Percentiles rank a stretch among this genome's conserved stretches.
These are phyloP conservation scores for Gracilaria gracilis DNA, from an alignment of 23 red algal genomes.

Conservation along the genomic window DNA sequence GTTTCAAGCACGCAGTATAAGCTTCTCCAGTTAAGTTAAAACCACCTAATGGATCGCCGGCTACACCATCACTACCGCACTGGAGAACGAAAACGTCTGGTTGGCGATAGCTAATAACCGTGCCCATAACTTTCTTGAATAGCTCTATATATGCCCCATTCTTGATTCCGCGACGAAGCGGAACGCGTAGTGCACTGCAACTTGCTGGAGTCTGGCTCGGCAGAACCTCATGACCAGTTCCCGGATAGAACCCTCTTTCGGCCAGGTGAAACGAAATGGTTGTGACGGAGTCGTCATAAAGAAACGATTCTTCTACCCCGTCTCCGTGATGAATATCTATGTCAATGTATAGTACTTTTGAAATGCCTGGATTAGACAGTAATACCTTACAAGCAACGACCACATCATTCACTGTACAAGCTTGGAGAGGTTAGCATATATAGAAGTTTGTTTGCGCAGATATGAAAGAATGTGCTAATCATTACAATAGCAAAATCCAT, in stretches of 20 bases:
- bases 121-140: not conserved
- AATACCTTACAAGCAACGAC: constrained; percentile 49
- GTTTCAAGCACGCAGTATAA: constrained; percentile 22
- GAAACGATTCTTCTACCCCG: constrained; percentile 62
- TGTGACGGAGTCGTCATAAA: constrained; percentile 17
- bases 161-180: constrained; percentile 47
- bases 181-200: constrained; percentile 24
- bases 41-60: constrained; percentile 49
- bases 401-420: constrained; percentile 47
- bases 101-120: not conserved
- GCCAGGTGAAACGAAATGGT: constrained; percentile 47
- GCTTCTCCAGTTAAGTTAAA: constrained; percentile 52
- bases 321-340: constrained; percentile 58
- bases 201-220: not conserved
- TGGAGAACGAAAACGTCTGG: constrained; percentile 50
- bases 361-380: constrained; percentile 15
- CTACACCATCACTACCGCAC: constrained; percentile 38
- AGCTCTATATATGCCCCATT: constrained; percentile 11
- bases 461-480: constrained; percentile 4
- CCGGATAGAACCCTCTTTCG: constrained; percentile 48
- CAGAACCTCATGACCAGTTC: constrained; percentile 18
- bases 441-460: too few relatives aligned
- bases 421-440: not conserved
- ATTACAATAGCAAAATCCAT: constrained; percentile 68
- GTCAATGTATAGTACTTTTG: constrained; percentile 38